Evolutionary conservation across 2,329 filamentous ascomycete species (phyloP).

Genomic region (Aspergillus persii): DNA sequence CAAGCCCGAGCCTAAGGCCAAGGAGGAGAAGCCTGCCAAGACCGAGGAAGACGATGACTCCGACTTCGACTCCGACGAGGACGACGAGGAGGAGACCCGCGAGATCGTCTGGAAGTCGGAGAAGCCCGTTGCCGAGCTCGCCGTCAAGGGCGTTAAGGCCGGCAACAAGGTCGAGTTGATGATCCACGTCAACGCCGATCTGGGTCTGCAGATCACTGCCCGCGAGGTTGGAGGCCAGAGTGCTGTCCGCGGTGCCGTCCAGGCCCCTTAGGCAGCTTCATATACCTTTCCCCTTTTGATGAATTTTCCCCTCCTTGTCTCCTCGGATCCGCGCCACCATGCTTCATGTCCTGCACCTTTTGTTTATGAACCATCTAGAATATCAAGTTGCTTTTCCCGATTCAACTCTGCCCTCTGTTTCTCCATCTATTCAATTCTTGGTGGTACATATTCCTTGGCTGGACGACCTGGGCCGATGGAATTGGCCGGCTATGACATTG

Average conservation of each 20-base stretch:
- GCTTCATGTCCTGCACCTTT: constrained; percentile 8
- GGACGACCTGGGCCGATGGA: not conserved
- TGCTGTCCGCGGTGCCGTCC: constrained; percentile 67
- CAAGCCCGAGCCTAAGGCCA: constrained; percentile 76
- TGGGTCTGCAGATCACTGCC: constrained; percentile 75
- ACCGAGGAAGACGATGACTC: constrained; percentile 59
- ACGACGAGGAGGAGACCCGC: constrained; percentile 78
- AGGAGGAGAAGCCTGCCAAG: constrained; percentile 58
- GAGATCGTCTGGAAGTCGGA: constrained; percentile 93
- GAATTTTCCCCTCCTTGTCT: constrained; percentile 1
- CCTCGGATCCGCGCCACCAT: not conserved
- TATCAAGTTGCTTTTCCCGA: constrained; percentile 3
- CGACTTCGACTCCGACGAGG: constrained; percentile 60
- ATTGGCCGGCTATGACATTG: not conserved
- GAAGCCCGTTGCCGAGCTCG: constrained; percentile 77
- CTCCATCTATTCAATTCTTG: not conserved
- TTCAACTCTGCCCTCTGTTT: constrained; percentile 3
- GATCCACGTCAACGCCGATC: constrained; percentile 78
- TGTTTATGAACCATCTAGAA: constrained; percentile 6
- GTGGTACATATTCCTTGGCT: not conserved
- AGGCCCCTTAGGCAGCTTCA: constrained; percentile 33
- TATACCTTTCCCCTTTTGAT: not conserved
- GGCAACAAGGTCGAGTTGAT: constrained; percentile 89
- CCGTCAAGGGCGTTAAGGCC: constrained; percentile 80
- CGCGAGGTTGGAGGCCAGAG: constrained; percentile 86